Evolutionary conservation across 2,329 filamentous ascomycete species (phyloP), one percentile per base, ranked within the genome.

Genomic region (Epichloe scottii): DNA sequence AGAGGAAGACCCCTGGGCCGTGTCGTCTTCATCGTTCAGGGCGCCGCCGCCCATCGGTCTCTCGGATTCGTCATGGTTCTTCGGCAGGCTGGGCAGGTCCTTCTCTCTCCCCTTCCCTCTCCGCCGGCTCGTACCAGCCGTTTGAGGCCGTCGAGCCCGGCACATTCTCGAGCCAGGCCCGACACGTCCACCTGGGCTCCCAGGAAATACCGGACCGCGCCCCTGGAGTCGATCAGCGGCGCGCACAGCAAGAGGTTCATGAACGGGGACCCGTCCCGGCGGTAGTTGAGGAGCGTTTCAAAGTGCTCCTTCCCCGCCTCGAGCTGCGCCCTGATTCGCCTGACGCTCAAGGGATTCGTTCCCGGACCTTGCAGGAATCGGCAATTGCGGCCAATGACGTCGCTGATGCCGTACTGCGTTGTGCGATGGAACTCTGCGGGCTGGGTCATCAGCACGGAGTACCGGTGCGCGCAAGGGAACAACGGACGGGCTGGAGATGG

Each of bases 191-290:
- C 78, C 61, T 87, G 84, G 0, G 83, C 83, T 34, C 84, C 84
- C 51, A 88, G 78, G 59, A 79, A 66, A 61, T 88, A 88, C 23
- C 83, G 76, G 1, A 85, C 72, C 0, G 73, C 71, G 3, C 84
- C 84, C 17, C 78, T 74, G 40, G 77, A 84, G 59, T 88, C 84
- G 56, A 81, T 77, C 0, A 88, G 69, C 0, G 84, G 85, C 1
- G 84, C 80, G n/a, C 78, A 76, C 79, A 87, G 85, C 21, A 88
- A 71, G 3, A 89, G 71, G 54, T 88, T 89, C 75, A 88, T 82
- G 60, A 88, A 88, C 0, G 84, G 83, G 0, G 82, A 85, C 0
- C 85, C 84, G 57, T 88, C 85, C n/a, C 84, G 78, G 33, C 84
- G 79, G 59, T 85, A 90, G 63, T 90, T 89, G 42, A 90, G 67